Evolutionary conservation across 1,139 yeast species (phyloP), one percentile per base, ranked within the genome.

Genomic region (Geotrichum citri-aurantii): DNA sequence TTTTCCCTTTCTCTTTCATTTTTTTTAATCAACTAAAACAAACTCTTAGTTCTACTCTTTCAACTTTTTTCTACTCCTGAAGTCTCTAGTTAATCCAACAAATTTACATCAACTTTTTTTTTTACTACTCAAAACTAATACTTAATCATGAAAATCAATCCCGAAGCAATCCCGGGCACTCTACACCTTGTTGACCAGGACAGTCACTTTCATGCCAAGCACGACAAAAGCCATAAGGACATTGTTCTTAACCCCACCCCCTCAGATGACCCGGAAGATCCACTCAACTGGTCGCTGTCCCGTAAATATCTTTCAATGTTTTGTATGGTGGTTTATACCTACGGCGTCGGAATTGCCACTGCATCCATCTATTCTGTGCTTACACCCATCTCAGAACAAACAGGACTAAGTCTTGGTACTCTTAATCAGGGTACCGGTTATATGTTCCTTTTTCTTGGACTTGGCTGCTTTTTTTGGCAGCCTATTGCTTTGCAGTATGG

Each of bases 101-200:
- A n/a, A n/a, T n/a, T n/a, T n/a, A n/a, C n/a, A n/a, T n/a, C n/a
- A 31, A 31, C n/a, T 8, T 31, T 14, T 31, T 1, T 12, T 31
- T 3, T n/a, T 31, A 31, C 37, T 31, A 31, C n/a, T 2, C 37
- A n/a, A n/a, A 4, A 12, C 14, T 31, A 1, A 31, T 31, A 31
- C 10, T 29, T 29, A 23, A 55, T 12, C 49, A 60, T 59, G 62
- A 56, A 54, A 31, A 54, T 61, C 26, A 75, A 76, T 64, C 71
- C 66, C 56, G 76, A 78, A 23, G 74, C 77, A 10, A 77, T 83
- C 46, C 89, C 89, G 0, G 89, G 89, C 27, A 84, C 88, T 4
- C 75, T 82, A 11, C 84, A 81, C 59, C 73, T 84, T 52, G 80
- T 84, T 19, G 87, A 83, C 66, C 58, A 78, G 40, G 75, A 74